Evolutionary conservation across 2,329 filamentous ascomycete genomes (phyloP), one percentile per base, ranked within the genome.

Genomic region (Nemania sp.): DNA sequence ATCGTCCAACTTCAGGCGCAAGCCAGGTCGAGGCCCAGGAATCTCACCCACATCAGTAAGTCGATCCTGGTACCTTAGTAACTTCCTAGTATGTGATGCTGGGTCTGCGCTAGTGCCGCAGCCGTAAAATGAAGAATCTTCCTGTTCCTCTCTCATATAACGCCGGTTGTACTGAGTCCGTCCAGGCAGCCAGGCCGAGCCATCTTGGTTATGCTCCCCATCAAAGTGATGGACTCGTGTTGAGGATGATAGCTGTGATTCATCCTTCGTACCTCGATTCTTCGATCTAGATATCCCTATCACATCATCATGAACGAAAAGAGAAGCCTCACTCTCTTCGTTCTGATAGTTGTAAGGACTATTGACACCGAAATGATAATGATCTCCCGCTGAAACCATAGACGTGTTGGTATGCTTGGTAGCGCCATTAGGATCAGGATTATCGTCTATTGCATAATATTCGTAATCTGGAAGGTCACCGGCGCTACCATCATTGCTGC

Each of bases 21-120:
- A 47, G 47, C 64, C 26, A 10, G 64, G 29, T 29, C 52, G 47
- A 15, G 67, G 67, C 20, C 59, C 59, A 10, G 67, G 67, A 24
- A 64, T 49, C 24, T 67, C 58, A 2, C 60, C 56, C 3, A 61
- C 56, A n/a, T 64, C 43, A 15, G 56, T 49, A 1, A 56, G 32
- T 0, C 64, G 64, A 49, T 69, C 64, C 35, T 70, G 68, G 45
- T 68, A 70, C 38, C 65, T 49, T 6, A 70, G 22, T 20, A 22
- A 27, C 7, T 27, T 27, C 6, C 63, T 26, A 6, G 13, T 35
- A n/a, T 53, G 45, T n/a, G 10, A 20, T 15, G 27, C 3, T 11
- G 13, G 8, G 22, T 8, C 11, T 47, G 11, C 20, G 15, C 7
- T 35, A 11, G 2, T 10, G 13, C 20, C 20, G 8, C 26, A 65